These are phyloP conservation scores for Ramularia collo-cygni DNA, from an alignment of 2,329 filamentous ascomycete genomes.

Conservation along the genomic window DNA sequence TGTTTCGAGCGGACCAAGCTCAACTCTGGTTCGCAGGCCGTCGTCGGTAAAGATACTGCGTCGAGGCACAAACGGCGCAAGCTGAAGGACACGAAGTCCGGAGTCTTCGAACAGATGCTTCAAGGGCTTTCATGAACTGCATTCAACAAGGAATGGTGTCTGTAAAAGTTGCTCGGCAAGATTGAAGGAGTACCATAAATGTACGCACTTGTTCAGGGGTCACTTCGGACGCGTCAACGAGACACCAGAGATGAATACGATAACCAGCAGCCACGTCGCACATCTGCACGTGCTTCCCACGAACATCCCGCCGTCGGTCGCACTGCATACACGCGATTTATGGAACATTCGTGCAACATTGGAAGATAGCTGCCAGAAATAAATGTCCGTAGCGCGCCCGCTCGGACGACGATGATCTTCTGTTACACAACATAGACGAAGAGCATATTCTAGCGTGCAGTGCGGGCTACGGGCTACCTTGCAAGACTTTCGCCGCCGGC, in stretches of 20 bases:
- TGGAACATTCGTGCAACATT: not conserved
- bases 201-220: too few relatives aligned
- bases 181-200: too few relatives aligned
- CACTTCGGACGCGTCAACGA: too few relatives aligned
- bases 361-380: not conserved
- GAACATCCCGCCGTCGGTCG: not conserved
- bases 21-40: not conserved
- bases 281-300: too few relatives aligned
- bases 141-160: not conserved
- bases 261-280: too few relatives aligned
- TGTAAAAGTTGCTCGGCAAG: too few relatives aligned
- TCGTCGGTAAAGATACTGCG: not conserved
- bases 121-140: conserved; percentile 3
- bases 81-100: conserved; percentile 6
- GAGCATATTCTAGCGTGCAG: too few relatives aligned
- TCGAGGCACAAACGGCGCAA: conserved; percentile 10
- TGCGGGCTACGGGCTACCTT: too few relatives aligned
- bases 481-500: too few relatives aligned
- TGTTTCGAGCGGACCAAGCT: too few relatives aligned
- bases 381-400: not conserved
- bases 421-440: not conserved
- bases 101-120: conserved; percentile 8
- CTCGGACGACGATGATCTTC: not conserved
- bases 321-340: not conserved
- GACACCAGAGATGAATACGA: too few relatives aligned